Evolutionary conservation across 768 basidiomycete genomes (phyloP).

Genomic region (Kwoniella newhampshirensis): DNA sequence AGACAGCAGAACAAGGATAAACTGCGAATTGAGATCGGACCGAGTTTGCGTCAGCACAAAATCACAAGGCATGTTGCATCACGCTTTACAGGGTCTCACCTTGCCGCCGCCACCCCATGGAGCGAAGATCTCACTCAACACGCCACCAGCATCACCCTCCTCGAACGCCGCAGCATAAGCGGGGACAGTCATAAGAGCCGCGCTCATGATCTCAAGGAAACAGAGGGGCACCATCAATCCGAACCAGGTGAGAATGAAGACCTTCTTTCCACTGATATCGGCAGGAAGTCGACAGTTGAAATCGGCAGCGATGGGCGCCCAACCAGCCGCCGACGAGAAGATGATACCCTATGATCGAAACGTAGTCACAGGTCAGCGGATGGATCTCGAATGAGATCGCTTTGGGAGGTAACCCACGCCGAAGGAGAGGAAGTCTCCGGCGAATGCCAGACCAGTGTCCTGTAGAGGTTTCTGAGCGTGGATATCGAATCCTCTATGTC

Average conservation of each 20-base stretch:
- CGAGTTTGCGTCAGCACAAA: neutral
- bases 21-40: constrained; percentile 52
- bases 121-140: constrained; percentile 57
- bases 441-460: constrained; percentile 57
- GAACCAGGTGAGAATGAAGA: constrained; percentile 60
- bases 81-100: constrained; percentile 8
- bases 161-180: constrained; percentile 56
- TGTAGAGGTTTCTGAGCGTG: constrained; percentile 56
- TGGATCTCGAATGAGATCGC: neutral
- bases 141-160: constrained; percentile 56
- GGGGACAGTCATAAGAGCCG: constrained; percentile 57
- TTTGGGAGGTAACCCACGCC: constrained; percentile 50
- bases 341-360: constrained; percentile 51
- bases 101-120: constrained; percentile 56
- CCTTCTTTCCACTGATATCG: constrained; percentile 55
- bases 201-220: constrained; percentile 52
- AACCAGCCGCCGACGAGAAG: constrained; percentile 59
- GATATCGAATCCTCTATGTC: constrained; percentile 58
- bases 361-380: too few species aligned
- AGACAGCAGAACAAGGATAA: constrained; percentile 56
- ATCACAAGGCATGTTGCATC: neutral
- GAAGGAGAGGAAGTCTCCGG: constrained; percentile 60
- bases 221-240: constrained; percentile 58
- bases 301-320: constrained; percentile 62
- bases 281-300: constrained; percentile 60